Percentiles rank a stretch among this genome's conserved stretches.
These are phyloP conservation scores for Rhytidhysteron rufulum DNA, from an alignment of 2,329 filamentous ascomycete genomes.

Conservation along the genomic window DNA sequence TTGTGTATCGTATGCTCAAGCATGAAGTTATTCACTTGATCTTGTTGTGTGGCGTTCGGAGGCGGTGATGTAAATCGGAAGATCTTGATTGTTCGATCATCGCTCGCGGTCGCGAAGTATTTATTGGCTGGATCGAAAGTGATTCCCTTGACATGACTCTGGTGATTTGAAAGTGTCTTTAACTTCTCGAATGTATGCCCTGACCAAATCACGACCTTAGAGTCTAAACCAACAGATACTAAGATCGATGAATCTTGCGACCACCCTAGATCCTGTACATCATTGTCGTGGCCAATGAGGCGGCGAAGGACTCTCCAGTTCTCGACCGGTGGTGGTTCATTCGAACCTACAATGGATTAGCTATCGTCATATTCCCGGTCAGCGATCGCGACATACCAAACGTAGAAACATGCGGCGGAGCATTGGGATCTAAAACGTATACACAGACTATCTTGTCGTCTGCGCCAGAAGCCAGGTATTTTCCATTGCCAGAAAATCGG, in stretches of 20 bases:
- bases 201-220: conserved; percentile 97
- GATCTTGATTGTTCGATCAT: conserved; percentile 94
- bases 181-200: conserved; percentile 97
- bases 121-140: conserved; percentile 99
- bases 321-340: conserved; percentile 88
- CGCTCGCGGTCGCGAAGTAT: conserved; percentile 96
- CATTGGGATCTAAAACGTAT: conserved; percentile 81
- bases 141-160: conserved; percentile 97
- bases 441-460: conserved; percentile 99
- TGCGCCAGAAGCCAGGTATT: conserved; percentile 92
- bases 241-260: conserved; percentile 92
- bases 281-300: conserved; percentile 94
- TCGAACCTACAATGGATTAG: conserved; percentile 56
- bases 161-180: conserved; percentile 87
- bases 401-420: conserved; percentile 69
- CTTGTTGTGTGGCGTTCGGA: conserved; percentile 73
- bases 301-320: conserved; percentile 96
- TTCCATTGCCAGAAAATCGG: conserved; percentile 90
- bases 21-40: conserved; percentile 95
- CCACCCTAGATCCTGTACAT: conserved; percentile 97
- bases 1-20: conserved; percentile 85
- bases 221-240: conserved; percentile 93
- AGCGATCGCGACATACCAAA: conserved; percentile 59
- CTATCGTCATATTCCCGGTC: background rate
- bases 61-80: conserved; percentile 86